phyloP scores from a whole-genome alignment of 768 basidiomycete genomes.

The Daedaleopsis nitida region DNA sequence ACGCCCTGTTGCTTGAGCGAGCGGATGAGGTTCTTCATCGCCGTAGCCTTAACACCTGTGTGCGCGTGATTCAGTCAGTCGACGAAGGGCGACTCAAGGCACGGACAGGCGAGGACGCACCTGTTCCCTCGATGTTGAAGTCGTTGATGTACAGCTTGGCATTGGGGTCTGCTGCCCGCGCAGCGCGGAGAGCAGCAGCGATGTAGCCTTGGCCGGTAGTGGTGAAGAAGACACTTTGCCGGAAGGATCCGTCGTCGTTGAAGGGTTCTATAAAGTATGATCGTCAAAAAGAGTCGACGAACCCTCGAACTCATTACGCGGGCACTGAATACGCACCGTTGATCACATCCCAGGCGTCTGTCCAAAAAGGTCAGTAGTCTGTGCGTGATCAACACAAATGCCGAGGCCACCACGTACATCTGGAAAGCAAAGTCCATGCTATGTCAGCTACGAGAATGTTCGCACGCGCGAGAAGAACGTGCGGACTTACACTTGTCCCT shows the following conservation, averaged over 20 bases:
- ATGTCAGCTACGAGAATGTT: neutral
- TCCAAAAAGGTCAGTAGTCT: neutral
- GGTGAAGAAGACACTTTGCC: conserved; percentile 55
- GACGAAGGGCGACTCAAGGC: no score
- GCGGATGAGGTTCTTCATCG: conserved; percentile 54
- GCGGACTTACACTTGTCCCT: conserved; percentile 47
- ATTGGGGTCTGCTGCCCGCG: conserved; percentile 52
- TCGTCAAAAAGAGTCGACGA: neutral
- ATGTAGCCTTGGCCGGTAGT: conserved; percentile 53
- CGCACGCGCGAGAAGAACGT: neutral
- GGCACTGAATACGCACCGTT: conserved; percentile 36
- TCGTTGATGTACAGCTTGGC: conserved; percentile 58
- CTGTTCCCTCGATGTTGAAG: conserved; percentile 39
- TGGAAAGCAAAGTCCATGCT: neutral
- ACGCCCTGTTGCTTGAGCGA: conserved; percentile 48
- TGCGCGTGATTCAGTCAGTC: no score
- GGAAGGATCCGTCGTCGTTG: conserved; percentile 61
- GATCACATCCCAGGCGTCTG: conserved; percentile 54
- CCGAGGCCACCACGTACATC: conserved; percentile 5
- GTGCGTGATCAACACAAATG: neutral
- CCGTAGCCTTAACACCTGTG: conserved; percentile 55
- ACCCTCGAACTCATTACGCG: neutral
- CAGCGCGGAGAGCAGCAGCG: conserved; percentile 49
- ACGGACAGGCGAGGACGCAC: no score
- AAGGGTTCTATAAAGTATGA: conserved; percentile 39